Conservation (phyloP, 1,139 yeast genomes). For the Pichia sp. region DNA sequence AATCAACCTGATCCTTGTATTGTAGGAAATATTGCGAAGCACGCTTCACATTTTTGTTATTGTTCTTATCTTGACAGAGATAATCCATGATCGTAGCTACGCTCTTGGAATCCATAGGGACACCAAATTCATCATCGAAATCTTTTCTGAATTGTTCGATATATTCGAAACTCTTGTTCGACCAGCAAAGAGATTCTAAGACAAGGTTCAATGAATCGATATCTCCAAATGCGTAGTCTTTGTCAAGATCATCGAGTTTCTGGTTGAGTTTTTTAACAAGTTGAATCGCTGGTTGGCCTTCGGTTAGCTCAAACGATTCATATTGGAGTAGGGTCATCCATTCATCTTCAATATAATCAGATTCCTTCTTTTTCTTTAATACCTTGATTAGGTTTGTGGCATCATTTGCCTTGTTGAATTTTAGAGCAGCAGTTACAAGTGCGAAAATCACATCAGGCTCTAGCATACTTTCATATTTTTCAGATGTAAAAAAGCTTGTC, state of each 20-base stretch:
- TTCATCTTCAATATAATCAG: conserved; percentile 22
- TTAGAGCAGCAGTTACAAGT: conserved; percentile 26
- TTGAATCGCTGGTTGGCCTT: conserved; percentile 15
- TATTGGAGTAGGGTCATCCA: conserved; percentile 28
- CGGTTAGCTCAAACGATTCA: conserved; percentile 17
- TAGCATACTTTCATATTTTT: conserved; percentile 13
- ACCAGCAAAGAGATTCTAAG: conserved; percentile 27
- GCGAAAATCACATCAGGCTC: conserved; percentile 28
- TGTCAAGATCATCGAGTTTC: conserved; percentile 14
- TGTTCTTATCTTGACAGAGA: conserved; percentile 16
- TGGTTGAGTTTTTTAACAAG: conserved; percentile 18
- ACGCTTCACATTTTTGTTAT: conserved; percentile 22
- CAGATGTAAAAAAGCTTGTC: conserved; percentile 19
- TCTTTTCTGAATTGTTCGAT: conserved; percentile 23
- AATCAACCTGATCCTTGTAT: conserved; percentile 38
- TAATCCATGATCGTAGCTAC: conserved; percentile 29
- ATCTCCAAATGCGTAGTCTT: conserved; percentile 22
- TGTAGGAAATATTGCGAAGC: conserved; percentile 37
- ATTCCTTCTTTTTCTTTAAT: conserved; percentile 14
- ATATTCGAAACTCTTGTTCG: conserved; percentile 25
- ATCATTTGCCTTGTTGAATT: conserved; percentile 19
- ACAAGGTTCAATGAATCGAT: conserved; percentile 25
- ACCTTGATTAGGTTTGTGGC: conserved; percentile 17
- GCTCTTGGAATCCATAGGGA: conserved; percentile 27
- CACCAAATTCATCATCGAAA: conserved; percentile 23